Evolutionary conservation across 257 asterid genomes (phyloP), one percentile per base, ranked within the genome.

Genomic region (Osmanthus fragrans): DNA sequence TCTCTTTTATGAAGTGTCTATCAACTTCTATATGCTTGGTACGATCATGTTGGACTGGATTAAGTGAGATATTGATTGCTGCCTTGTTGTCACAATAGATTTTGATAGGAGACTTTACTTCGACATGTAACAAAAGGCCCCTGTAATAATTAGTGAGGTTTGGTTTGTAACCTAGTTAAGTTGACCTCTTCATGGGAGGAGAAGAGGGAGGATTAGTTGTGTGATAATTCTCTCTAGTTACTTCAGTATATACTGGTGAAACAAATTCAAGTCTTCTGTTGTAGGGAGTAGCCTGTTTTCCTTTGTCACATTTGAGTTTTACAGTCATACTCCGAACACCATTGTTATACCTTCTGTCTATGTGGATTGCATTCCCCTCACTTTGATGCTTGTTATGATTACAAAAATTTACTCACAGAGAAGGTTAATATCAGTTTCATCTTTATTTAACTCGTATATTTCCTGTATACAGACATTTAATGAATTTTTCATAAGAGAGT

Each of bases 401-500:
- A 63, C 27, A 36, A 51, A 13, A 71, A 36, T 32, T 54, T 21
- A 42, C 40, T 69, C 45, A 23, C 77, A 58, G 4, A 42, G 37
- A 45, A 34, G 69, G 16, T 18, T 21, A 21, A 42, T 71, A 45
- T 36, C 60, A 5, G 23, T 63, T 34, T 65, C 5, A 9, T 34
- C 54, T 73, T 70, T 40, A 47, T 51, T 7, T 29, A 34, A 69
- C 70, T 42, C 70, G 36, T 63, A 54, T 23, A 71, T 60, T 71
- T 86, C 75, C 75, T 77, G 71, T 80, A 72, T 83, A 87, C 91
- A 95, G 99, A 95, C 98, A 74, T 95, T 95, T 82, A 95, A 95
- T 36, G 96, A 94, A 63, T 94, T 94, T 67, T 94, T 94, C 70
- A 88, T 92, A 79, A 89, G 99, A 85, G 99, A 94, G 85, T 82